Evolutionary conservation across 768 basidiomycete species (phyloP), one percentile per base, ranked within the genome.

Genomic region (Suillus alpinus): DNA sequence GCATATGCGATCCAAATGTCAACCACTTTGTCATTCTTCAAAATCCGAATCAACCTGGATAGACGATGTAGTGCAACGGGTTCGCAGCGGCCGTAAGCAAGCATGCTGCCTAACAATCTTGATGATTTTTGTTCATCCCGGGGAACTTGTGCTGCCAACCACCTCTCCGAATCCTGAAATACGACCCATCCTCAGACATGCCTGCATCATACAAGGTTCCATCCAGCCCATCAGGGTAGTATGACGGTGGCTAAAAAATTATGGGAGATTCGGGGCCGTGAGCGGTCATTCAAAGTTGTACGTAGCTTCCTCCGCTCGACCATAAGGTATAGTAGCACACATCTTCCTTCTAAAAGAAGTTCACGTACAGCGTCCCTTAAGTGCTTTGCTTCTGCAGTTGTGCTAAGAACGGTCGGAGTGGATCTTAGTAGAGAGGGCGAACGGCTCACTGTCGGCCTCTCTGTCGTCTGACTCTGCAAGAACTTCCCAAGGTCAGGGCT

Each of bases 141-240:
- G 46, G 8, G 16, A 26, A 16, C 14, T 26, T 47, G 7, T 23
- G 14, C 26, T 82, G 13, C 85, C 86, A 43, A 91, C 71, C 3
- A 93, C 83, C 37, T 89, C 84, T 6, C 93, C 92, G 68, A 81
- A 92, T 9, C 84, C 86, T 9, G 82, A 82, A 34, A 81, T 85
- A 3, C 85, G 88, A 0, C 92, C 92, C 1, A 80, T 86, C 72
- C 89, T 92, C 77, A 94, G 89, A 3, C 90, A 92, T 62, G 92
- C 92, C 94, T 8, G 87, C 89, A 72, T 96, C 92, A 81, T 86
- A 86, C 76, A 94, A 75, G 4, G 89, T 88, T 71, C 92, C 89
- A 66, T 91, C 89, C 46, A 75, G 70, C 2, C 86, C 87, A 49
- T 78, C 75, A 23, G 89, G 85, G 69, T 94, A 93, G 63, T 85